Evolutionary conservation across 179 eudicot genomes (phyloP).

Genomic region (Silene coronaria): DNA sequence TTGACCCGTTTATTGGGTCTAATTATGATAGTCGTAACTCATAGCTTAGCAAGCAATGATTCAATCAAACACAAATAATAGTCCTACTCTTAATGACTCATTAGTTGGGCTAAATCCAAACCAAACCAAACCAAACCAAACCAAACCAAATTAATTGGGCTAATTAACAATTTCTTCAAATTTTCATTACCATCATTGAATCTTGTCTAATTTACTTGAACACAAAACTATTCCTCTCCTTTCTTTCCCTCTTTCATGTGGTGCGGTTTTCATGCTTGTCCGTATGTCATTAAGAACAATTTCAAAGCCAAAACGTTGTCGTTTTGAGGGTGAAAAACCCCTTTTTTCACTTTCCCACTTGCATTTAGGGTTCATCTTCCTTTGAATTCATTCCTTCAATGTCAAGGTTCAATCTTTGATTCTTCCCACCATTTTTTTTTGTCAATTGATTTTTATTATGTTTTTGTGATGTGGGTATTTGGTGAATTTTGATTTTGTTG

Average conservation of each 20-base stretch:
- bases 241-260: neutral
- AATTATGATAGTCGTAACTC: too few species aligned
- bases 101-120: too few species aligned
- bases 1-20: too few species aligned
- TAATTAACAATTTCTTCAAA: too few species aligned
- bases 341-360: neutral
- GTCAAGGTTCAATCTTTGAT: conserved; percentile 26
- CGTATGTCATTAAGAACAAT: conserved; percentile 9
- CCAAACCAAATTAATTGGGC: too few species aligned
- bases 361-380: conserved; percentile 6
- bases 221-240: too few species aligned
- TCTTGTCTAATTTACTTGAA: too few species aligned
- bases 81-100: too few species aligned
- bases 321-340: neutral
- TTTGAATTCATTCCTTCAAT: conserved; percentile 15
- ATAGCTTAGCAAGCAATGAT: too few species aligned
- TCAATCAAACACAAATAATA: too few species aligned
- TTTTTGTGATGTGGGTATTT: neutral
- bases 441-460: neutral
- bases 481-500: neutral
- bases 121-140: too few species aligned
- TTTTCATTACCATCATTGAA: too few species aligned
- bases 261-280: conserved; percentile 6
- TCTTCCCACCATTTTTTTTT: neutral
- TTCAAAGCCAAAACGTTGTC: neutral